Evolutionary conservation across 2,329 filamentous ascomycete genomes (phyloP).

Genomic region (Juglanconis sp.): DNA sequence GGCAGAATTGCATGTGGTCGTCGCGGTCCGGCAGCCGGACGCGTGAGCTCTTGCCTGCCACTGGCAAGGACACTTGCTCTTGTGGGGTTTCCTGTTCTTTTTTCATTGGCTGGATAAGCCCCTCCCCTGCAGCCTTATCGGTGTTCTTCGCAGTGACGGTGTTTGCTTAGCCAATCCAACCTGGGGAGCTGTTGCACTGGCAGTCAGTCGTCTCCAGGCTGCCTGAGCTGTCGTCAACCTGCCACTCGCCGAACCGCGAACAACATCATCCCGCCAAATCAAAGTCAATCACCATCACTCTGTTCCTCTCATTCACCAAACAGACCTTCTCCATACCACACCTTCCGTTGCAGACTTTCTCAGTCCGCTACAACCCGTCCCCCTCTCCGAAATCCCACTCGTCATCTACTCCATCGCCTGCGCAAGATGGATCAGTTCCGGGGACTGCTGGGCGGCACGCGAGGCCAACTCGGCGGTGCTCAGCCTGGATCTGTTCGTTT

Average conservation of each 20-base stretch:
- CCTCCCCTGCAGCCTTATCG: neutral
- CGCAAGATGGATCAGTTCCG: conserved; percentile 83
- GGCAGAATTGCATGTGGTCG: neutral
- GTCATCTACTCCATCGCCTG: conserved; percentile 14
- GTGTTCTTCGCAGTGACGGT: no score
- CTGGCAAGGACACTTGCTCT: neutral
- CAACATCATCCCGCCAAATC: neutral
- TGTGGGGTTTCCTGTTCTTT: neutral
- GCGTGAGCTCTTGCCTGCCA: conserved; percentile 7
- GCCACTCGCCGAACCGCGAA: conserved; percentile 8
- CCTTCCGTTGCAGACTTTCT: neutral
- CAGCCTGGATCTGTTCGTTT: conserved; percentile 58
- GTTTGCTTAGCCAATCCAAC: no score
- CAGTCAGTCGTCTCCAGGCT: conserved; percentile 21
- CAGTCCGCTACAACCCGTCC: neutral
- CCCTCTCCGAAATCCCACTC: conserved; percentile 9
- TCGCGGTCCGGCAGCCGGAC: no score
- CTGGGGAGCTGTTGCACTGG: neutral
- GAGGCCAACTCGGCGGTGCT: conserved; percentile 63
- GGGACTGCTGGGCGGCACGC: conserved; percentile 73
- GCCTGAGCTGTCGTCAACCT: conserved; percentile 29
- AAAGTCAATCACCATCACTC: neutral
- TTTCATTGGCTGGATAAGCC: no score
- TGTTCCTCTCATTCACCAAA: neutral
- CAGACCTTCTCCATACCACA: neutral